Conservation (phyloP, 2,329 filamentous ascomycete genomes). For the Colletotrichum incanum region DNA sequence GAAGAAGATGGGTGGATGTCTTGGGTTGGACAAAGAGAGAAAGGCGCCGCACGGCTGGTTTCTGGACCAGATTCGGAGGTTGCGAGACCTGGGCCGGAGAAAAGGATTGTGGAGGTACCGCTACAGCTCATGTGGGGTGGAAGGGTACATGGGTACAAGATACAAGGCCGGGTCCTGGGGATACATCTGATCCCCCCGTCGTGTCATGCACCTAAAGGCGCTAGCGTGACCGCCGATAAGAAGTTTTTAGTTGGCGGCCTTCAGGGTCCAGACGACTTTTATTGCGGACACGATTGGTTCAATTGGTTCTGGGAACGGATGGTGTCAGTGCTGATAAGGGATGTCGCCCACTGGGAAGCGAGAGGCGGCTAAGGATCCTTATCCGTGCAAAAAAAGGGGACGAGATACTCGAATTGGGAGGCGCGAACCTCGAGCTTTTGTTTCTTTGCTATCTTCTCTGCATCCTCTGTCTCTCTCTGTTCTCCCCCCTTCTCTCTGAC, state of each 20-base stretch:
- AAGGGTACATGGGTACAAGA: neutral
- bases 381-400: constrained; percentile 7
- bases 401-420: neutral
- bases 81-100: neutral
- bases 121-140: constrained; percentile 3
- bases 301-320: neutral
- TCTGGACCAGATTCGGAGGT: constrained; percentile 8
- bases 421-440: constrained; percentile 16
- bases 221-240: constrained; percentile 7
- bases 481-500: neutral
- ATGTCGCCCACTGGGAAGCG: neutral
- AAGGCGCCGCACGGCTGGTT: constrained; percentile 16
- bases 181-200: neutral
- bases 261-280: neutral
- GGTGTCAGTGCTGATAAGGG: constrained; percentile 18
- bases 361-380: constrained; percentile 21
- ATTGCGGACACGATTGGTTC: neutral
- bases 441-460: constrained; percentile 10
- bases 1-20: neutral
- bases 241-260: neutral
- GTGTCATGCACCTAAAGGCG: constrained; percentile 5
- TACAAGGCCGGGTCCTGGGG: neutral
- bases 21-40: constrained; percentile 20
- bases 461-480: neutral
- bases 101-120: neutral